These are phyloP conservation scores for Mariannaea elegans DNA, from an alignment of 2,329 filamentous ascomycete genomes.

Conservation along the genomic window DNA sequence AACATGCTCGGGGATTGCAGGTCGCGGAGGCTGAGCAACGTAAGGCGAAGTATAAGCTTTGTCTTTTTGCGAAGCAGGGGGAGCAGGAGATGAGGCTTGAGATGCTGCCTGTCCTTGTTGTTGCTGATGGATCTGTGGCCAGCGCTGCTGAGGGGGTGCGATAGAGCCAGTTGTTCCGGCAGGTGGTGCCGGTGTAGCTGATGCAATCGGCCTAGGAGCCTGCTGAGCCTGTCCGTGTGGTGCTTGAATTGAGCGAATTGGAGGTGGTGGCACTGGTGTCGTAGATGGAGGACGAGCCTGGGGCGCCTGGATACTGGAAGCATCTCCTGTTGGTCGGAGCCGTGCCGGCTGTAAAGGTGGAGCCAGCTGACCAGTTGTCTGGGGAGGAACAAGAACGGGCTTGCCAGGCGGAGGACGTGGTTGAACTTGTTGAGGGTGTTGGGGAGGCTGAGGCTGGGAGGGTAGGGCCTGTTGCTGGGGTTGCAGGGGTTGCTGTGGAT, in stretches of 20 bases:
- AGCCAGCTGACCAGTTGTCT: slow-evolving; percentile 46
- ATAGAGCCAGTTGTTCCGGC: slow-evolving; percentile 30
- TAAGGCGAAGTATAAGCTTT: slow-evolving; percentile 43
- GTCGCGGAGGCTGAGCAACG: slow-evolving; percentile 44
- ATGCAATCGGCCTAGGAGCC: slow-evolving; percentile 43
- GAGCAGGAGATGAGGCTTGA: slow-evolving; percentile 35
- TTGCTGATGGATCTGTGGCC: slow-evolving; percentile 42
- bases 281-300: slow-evolving; percentile 44
- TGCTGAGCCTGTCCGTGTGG: slow-evolving; percentile 40
- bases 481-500: slow-evolving; percentile 29
- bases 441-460: slow-evolving; percentile 25
- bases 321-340: slow-evolving; percentile 36
- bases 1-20: slow-evolving; percentile 53
- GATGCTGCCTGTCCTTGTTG: slow-evolving; percentile 38
- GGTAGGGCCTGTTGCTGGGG: slow-evolving; percentile 32
- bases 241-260: slow-evolving; percentile 45
- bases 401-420: slow-evolving; percentile 39
- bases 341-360: slow-evolving; percentile 48
- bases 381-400: slow-evolving; percentile 46
- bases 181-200: slow-evolving; percentile 43
- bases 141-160: slow-evolving; percentile 45
- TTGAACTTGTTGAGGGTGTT: slow-evolving; percentile 34
- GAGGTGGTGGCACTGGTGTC: slow-evolving; percentile 45
- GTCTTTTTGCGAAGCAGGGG: slow-evolving; percentile 40
- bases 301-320: slow-evolving; percentile 30